phyloP scores from a whole-genome alignment of 768 basidiomycete genomes.

The Nevesoporus exiguus region DNA sequence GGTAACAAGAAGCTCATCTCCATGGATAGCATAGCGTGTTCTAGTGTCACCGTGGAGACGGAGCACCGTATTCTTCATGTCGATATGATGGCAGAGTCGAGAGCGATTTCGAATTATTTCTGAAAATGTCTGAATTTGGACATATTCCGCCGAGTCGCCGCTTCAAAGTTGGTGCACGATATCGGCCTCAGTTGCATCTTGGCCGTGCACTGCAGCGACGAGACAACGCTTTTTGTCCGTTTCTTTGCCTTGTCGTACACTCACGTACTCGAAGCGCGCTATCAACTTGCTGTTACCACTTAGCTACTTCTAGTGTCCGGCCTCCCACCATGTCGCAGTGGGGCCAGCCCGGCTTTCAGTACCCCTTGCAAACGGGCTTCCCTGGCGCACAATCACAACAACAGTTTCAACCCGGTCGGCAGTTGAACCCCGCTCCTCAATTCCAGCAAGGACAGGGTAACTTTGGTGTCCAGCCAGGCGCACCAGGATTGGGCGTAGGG shows the following conservation, averaged over 20 bases:
- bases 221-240: neutral
- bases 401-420: slow-evolving; percentile 37
- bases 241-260: slow-evolving; percentile 1
- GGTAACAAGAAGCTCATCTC: neutral
- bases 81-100: too few species aligned
- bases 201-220: neutral
- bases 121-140: slow-evolving; percentile 1
- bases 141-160: slow-evolving; percentile 10
- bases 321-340: slow-evolving; percentile 69
- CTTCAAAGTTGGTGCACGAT: slow-evolving; percentile 15
- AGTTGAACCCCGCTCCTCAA: slow-evolving; percentile 28
- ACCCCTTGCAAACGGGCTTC: slow-evolving; percentile 72
- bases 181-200: neutral
- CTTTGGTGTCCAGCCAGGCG: slow-evolving; percentile 28
- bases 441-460: slow-evolving; percentile 42
- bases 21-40: neutral
- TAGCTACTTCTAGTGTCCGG: neutral
- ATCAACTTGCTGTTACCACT: neutral
- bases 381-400: slow-evolving; percentile 46
- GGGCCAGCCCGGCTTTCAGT: slow-evolving; percentile 68
- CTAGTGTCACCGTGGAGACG: neutral
- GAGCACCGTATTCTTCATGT: neutral
- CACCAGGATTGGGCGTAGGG: slow-evolving; percentile 31
- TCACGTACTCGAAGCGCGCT: neutral
- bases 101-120: too few species aligned